Evolutionary conservation across 176 grass and related monocot genomes (phyloP).

Genomic region (Metroxylon sagu): DNA sequence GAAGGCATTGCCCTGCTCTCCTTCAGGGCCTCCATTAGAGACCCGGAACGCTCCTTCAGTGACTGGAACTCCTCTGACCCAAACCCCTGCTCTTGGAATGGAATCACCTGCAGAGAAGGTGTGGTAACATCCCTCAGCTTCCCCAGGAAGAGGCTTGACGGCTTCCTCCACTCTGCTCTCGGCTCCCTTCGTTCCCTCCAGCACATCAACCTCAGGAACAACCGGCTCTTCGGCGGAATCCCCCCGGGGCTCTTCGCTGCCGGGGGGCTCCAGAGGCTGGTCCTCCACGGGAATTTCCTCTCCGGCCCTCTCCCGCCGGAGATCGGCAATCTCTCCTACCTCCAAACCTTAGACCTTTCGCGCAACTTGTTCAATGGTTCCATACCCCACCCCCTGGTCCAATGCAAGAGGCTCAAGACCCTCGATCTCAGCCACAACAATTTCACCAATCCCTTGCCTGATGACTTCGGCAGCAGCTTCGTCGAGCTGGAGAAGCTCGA

Average conservation of each 20-base stretch:
- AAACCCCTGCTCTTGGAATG: constrained; percentile 11
- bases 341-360: constrained; percentile 87
- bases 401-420: constrained; percentile 56
- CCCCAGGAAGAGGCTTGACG: constrained; percentile 10
- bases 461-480: constrained; percentile 32
- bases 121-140: constrained; percentile 5
- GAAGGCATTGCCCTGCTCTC: constrained; percentile 6
- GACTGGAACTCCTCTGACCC: constrained; percentile 9
- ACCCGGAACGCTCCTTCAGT: background rate
- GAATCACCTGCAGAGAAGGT: constrained; percentile 6
- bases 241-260: constrained; percentile 5
- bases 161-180: constrained; percentile 4
- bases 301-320: constrained; percentile 43
- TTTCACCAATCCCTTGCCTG: constrained; percentile 39
- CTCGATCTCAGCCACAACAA: constrained; percentile 57
- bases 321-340: constrained; percentile 50
- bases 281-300: constrained; percentile 71
- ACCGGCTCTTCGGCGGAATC: background rate
- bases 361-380: constrained; percentile 58
- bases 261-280: constrained; percentile 46
- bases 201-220: constrained; percentile 11
- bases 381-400: constrained; percentile 44
- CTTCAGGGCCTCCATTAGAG: background rate
- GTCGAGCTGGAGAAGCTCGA: constrained; percentile 57
- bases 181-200: constrained; percentile 9